Percentiles rank a stretch among this genome's conserved stretches.
Conservation (phyloP, 192 early-diverging fungal genomes). For the Piromyces finnis region DNA sequence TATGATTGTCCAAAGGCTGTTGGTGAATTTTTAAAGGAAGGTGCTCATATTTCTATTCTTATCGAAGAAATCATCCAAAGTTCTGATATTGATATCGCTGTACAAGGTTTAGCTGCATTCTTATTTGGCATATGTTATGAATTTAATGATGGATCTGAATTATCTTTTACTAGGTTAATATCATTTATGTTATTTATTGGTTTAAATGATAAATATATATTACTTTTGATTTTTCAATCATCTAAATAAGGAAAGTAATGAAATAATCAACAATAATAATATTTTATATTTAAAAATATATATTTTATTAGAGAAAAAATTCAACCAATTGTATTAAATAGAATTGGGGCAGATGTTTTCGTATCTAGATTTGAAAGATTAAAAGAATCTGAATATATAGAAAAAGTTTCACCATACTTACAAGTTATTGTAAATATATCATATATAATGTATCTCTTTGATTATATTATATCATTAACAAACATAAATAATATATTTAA, state of each 20-base stretch:
- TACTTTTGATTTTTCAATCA: too few relatives aligned
- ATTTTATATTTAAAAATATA: too few relatives aligned
- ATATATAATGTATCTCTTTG: too few relatives aligned
- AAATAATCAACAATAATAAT: too few relatives aligned
- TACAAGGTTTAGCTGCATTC: slow-evolving; percentile 81
- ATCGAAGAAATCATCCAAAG: slow-evolving; percentile 80
- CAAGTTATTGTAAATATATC: slow-evolving; percentile 4
- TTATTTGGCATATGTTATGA: slow-evolving; percentile 70
- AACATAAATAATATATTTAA: too few relatives aligned
- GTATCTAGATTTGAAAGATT: slow-evolving; percentile 64
- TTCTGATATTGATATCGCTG: slow-evolving; percentile 61
- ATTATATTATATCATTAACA: too few relatives aligned
- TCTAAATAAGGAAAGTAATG: too few relatives aligned
- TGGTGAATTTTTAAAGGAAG: slow-evolving; percentile 69
- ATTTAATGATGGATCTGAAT: slow-evolving; percentile 67
- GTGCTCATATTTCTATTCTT: slow-evolving; percentile 74
- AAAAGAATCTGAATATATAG: slow-evolving; percentile 65
- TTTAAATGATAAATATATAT: too few relatives aligned
- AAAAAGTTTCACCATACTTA: slow-evolving; percentile 47
- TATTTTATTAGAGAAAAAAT: slow-evolving; percentile 44
- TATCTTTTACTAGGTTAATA: slow-evolving; percentile 42
- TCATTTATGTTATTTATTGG: too few relatives aligned
- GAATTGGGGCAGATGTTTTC: slow-evolving; percentile 77
- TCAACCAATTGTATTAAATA: slow-evolving; percentile 64
- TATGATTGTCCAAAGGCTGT: slow-evolving; percentile 63